These are phyloP conservation scores for Manihot esculenta DNA, from an alignment of 441 rosid species.

Conservation along the genomic window DNA sequence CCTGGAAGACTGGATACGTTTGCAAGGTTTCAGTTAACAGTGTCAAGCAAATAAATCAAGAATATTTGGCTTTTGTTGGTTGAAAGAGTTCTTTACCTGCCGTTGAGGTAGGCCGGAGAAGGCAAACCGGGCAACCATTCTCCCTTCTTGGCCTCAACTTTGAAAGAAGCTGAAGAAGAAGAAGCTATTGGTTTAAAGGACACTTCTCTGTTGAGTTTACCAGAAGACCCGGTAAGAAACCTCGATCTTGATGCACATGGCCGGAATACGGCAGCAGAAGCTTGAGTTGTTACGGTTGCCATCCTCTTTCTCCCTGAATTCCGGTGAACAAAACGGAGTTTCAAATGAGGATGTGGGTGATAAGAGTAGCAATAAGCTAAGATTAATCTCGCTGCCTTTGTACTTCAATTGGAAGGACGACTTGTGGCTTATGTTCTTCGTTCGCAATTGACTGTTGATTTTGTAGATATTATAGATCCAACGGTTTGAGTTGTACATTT, in stretches of 20 bases:
- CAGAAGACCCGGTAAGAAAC: constrained; percentile 65
- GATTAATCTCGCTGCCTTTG: constrained; percentile 24
- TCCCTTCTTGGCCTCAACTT: constrained; percentile 82
- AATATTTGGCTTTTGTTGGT: too few relatives aligned
- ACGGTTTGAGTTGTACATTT: constrained; percentile 32
- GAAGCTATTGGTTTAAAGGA: constrained; percentile 45
- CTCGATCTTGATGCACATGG: constrained; percentile 61
- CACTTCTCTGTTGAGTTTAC: constrained; percentile 47
- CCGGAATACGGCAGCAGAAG: constrained; percentile 77
- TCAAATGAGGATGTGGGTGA: neutral
- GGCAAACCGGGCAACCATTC: constrained; percentile 89
- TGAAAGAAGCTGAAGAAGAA: constrained; percentile 42
- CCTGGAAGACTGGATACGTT: constrained; percentile 69
- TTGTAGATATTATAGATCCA: constrained; percentile 25
- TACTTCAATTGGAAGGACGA: constrained; percentile 17
- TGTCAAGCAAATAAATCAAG: too few relatives aligned
- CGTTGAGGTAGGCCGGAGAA: constrained; percentile 74
- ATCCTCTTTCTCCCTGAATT: constrained; percentile 24
- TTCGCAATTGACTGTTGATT: constrained; percentile 31
- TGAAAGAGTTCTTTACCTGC: constrained; percentile 54
- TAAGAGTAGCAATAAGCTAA: neutral
- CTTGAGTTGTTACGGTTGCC: constrained; percentile 88
- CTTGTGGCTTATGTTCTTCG: constrained; percentile 41
- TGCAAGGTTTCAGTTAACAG: neutral
- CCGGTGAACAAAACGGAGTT: constrained; percentile 12